A percentile compares a stretch with the other conserved stretches of the same genome.
Evolutionary conservation across 2,329 filamentous ascomycete species (phyloP).

Genomic region (Gnomoniopsis smithogilvyi): DNA sequence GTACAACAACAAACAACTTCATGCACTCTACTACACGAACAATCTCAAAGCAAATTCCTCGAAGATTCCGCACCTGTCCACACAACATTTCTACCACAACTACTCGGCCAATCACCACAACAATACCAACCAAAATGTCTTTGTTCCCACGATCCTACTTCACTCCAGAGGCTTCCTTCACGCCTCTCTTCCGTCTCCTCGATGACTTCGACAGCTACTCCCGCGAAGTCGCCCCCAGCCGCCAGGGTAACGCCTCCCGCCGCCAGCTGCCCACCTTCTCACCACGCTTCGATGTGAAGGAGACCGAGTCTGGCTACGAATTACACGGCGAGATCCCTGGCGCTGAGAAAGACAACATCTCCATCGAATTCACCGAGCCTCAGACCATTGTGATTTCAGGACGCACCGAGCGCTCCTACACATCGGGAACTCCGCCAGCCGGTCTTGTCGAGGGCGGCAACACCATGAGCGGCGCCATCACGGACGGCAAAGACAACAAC

Average conservation of each 20-base stretch:
- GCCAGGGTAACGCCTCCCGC: constrained; percentile 23
- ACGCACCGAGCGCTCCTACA: constrained; percentile 61
- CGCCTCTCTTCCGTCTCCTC: constrained; percentile 61
- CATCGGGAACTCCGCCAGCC: constrained; percentile 49
- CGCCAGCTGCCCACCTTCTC: constrained; percentile 55
- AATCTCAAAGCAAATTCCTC: constrained; percentile 15
- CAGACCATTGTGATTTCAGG: constrained; percentile 72
- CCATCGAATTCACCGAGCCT: constrained; percentile 75
- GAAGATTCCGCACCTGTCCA: constrained; percentile 12
- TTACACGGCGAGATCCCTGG: constrained; percentile 79
- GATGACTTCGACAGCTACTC: constrained; percentile 61
- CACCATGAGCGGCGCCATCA: constrained; percentile 34
- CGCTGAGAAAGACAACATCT: constrained; percentile 68
- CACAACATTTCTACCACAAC: constrained; percentile 14
- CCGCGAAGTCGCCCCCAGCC: constrained; percentile 29
- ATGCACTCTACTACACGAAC: constrained; percentile 17
- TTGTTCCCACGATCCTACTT: constrained; percentile 56
- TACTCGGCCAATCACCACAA: constrained; percentile 25
- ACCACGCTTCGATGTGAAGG: constrained; percentile 76
- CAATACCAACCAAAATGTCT: constrained; percentile 48
- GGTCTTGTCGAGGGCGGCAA: constrained; percentile 43
- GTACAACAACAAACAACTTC: neutral
- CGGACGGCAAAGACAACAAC: constrained; percentile 37
- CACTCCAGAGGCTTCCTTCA: constrained; percentile 46
- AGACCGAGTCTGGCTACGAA: constrained; percentile 66